These are phyloP conservation scores for Phialophora chinensis DNA, from an alignment of 2,329 filamentous ascomycete genomes.

Conservation along the genomic window DNA sequence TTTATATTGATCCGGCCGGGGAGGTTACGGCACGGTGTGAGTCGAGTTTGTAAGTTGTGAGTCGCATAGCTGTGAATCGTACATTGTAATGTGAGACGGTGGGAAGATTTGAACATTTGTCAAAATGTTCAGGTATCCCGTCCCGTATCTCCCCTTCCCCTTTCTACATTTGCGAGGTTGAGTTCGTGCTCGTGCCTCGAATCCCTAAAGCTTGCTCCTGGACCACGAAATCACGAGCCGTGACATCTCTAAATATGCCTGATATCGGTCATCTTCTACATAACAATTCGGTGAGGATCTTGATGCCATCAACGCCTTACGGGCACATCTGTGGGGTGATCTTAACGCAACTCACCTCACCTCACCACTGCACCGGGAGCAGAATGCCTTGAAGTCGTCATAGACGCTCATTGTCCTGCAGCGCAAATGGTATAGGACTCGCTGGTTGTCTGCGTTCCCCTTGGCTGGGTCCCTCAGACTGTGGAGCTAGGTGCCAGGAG, in stretches of 20 bases:
- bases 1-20: background rate
- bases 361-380: constrained; percentile 47
- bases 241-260: background rate
- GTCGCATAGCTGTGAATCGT: background rate
- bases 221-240: background rate
- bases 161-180: background rate
- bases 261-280: background rate
- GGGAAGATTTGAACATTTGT: background rate
- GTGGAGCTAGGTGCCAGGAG: constrained; percentile 41
- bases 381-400: constrained; percentile 55
- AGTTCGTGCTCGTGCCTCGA: background rate
- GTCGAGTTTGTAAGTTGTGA: background rate
- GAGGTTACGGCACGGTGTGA: background rate
- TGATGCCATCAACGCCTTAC: too few relatives aligned
- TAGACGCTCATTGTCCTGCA: constrained; percentile 46
- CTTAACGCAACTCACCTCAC: constrained; percentile 29
- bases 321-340: constrained; percentile 48
- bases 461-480: background rate
- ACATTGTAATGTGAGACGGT: background rate
- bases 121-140: too few relatives aligned
- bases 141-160: background rate
- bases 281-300: background rate
- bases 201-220: background rate
- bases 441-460: constrained; percentile 1
- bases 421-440: constrained; percentile 14